Evolutionary conservation across 1,284 basidiomycete genomes (phyloP).

Genomic region (Phellopilus nigrolimitatus): DNA sequence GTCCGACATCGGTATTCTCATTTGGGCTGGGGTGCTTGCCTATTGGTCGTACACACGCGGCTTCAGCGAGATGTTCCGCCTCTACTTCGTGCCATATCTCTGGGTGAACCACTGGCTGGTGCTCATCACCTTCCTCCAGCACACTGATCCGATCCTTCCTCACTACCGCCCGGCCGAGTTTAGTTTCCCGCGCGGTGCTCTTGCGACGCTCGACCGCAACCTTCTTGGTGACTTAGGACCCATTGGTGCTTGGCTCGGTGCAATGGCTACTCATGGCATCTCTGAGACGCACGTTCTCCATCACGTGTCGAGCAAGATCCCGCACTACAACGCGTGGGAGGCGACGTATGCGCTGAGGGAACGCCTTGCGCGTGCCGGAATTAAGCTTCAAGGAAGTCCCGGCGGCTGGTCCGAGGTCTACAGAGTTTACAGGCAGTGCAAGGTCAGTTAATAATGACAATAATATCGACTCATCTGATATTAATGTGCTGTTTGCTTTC

Average conservation of each 20-base stretch:
- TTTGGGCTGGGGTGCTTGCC: constrained; percentile 65
- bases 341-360: constrained; percentile 85
- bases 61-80: constrained; percentile 71
- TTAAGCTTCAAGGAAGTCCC: constrained; percentile 59
- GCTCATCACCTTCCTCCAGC: constrained; percentile 92
- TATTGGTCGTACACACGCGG: constrained; percentile 62
- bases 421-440: constrained; percentile 73
- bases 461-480: not conserved
- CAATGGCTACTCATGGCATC: constrained; percentile 79
- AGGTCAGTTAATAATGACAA: constrained; percentile 39
- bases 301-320: constrained; percentile 90
- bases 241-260: constrained; percentile 74
- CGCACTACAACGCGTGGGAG: constrained; percentile 94
- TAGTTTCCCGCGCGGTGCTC: constrained; percentile 93
- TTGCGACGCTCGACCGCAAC: constrained; percentile 88
- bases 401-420: constrained; percentile 77
- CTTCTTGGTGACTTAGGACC: constrained; percentile 78
- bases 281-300: constrained; percentile 92
- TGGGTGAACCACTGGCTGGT: constrained; percentile 90
- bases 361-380: constrained; percentile 62
- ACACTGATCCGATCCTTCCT: constrained; percentile 92
- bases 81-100: constrained; percentile 90
- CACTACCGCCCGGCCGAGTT: constrained; percentile 92
- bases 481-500: constrained; percentile 22
- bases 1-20: constrained; percentile 80